Evolutionary conservation across 495 filamentous ascomycete species (phyloP), one percentile per base, ranked within the genome.

Genomic region (Lasiosphaeriaceae sp.): DNA sequence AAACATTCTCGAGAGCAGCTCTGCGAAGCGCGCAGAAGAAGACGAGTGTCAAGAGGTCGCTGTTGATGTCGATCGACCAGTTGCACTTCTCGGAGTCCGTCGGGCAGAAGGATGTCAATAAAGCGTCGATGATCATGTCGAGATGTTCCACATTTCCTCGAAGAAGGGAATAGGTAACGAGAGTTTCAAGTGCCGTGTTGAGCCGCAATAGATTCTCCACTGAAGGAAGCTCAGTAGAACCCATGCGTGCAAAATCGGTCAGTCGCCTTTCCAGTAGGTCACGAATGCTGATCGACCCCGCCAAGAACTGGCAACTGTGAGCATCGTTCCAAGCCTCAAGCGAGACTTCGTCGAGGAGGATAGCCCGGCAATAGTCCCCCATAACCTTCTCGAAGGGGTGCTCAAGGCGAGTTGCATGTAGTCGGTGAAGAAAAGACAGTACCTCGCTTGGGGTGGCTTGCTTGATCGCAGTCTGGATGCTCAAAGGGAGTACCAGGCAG

Each of bases 21-120:
- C 54, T 53, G 11, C 66, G 63, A 14, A 68, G 58, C 12, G 55
- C 55, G 48, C 63, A 59, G 41, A 68, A 56, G 55, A 64, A 66
- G 11, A 68, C 35, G 31, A 65, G 45, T 0, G 52, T 50, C 8
- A 66, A 16, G 0, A 68, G 26, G 20, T 68, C 63, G 1, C 63
- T 44, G 41, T 64, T 68, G 41, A 57, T 23, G 49, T 68, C 60
- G 21, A 66, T 60, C 2, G 47, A 56, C 11, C 43, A 19, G 56
- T 50, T 52, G 55, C 58, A 55, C 0, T 58, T 29, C 21, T 45
- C 45, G 2, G 35, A 35, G 22, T 50, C 20, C 11, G 56, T 26
- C 0, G 59, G 54, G 11, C 62, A 58, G 47, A 58, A 62, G 16
- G 50, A 59, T 14, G 51, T 11, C 1, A 56, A 45, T 0, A 68